These are phyloP conservation scores for Sugiyamaella novakii DNA, from an alignment of 1,139 yeast species.

Conservation along the genomic window DNA sequence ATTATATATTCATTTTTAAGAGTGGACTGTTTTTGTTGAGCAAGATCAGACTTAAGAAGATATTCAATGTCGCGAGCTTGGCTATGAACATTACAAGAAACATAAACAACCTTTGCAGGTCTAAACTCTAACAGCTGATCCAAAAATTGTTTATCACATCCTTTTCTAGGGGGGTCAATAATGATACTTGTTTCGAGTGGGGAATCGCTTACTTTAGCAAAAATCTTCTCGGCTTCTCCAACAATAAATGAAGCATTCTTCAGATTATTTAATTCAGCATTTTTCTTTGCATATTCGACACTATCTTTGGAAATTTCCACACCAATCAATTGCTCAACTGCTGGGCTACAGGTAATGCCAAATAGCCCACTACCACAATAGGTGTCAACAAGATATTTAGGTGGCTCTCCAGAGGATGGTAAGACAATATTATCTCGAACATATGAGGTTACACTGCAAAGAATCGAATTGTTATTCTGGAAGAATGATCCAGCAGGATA, in stretches of 20 bases:
- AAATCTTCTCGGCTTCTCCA: constrained; percentile 91
- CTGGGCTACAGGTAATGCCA: constrained; percentile 79
- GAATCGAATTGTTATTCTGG: constrained; percentile 90
- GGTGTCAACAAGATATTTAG: constrained; percentile 82
- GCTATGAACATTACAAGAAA: constrained; percentile 95
- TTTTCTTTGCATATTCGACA: constrained; percentile 79
- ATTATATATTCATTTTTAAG: constrained; percentile 53
- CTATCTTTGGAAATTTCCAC: constrained; percentile 94
- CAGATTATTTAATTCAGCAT: constrained; percentile 74
- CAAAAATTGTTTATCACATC: constrained; percentile 86
- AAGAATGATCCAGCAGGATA: constrained; percentile 94
- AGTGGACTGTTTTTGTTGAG: not conserved
- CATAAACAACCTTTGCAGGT: constrained; percentile 87
- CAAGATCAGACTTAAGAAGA: constrained; percentile 61
- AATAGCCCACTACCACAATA: constrained; percentile 97
- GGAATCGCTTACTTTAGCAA: constrained; percentile 75
- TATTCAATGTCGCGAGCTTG: constrained; percentile 93
- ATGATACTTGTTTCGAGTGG: constrained; percentile 79
- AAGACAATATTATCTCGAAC: constrained; percentile 70
- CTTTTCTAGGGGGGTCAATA: constrained; percentile 96
- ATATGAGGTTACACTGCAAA: constrained; percentile 78
- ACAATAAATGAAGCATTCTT: constrained; percentile 79
- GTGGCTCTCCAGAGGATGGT: constrained; percentile 45
- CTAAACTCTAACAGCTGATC: constrained; percentile 78
- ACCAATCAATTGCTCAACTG: constrained; percentile 82